Conservation (phyloP, 2,329 filamentous ascomycete genomes). For the Penicillium palitans region DNA sequence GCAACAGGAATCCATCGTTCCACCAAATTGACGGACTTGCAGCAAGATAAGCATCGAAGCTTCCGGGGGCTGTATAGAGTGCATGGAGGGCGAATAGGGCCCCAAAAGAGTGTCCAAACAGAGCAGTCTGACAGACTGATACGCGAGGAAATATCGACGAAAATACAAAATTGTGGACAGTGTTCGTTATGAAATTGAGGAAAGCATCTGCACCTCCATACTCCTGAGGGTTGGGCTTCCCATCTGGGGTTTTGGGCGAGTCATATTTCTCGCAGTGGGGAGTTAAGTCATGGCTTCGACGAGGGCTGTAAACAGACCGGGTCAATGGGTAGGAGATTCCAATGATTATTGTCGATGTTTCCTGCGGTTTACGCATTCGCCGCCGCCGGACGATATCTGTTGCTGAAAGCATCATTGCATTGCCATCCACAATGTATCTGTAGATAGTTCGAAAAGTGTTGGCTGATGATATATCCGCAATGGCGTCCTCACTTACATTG, state of each 20-base stretch:
- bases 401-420: conserved; percentile 31
- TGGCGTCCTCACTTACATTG: conserved; percentile 18
- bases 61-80: conserved; percentile 42
- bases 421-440: conserved; percentile 33
- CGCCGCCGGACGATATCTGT: conserved; percentile 27
- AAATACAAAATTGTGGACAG: conserved; percentile 37
- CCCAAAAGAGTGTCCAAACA: conserved; percentile 54
- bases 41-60: conserved; percentile 49
- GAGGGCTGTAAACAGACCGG: conserved; percentile 23
- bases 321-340: conserved; percentile 28
- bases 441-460: not conserved
- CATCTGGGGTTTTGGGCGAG: conserved; percentile 29
- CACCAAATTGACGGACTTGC: conserved; percentile 53
- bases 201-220: conserved; percentile 50
- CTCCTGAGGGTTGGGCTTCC: conserved; percentile 13
- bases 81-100: conserved; percentile 51
- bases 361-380: conserved; percentile 11
- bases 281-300: conserved; percentile 23
- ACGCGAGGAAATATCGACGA: conserved; percentile 33
- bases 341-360: conserved; percentile 26
- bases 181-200: conserved; percentile 44
- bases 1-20: conserved; percentile 46
- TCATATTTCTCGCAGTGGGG: conserved; percentile 24
- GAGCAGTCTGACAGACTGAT: conserved; percentile 41
- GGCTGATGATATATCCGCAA: not conserved